Evolutionary conservation across 441 rosid species (phyloP).

Genomic region (Dalechampia spathulata): DNA sequence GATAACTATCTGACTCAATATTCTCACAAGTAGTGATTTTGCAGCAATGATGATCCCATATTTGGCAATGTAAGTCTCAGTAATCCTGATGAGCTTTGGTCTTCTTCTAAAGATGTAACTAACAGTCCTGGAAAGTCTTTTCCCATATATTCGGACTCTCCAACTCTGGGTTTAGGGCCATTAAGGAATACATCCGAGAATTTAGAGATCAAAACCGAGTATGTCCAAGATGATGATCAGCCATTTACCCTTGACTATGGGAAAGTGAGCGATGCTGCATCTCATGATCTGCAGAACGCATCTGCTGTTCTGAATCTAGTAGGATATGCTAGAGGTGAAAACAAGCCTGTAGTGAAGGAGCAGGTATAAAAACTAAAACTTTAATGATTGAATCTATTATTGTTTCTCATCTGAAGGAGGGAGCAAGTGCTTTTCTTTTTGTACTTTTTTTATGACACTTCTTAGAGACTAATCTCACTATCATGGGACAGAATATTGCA

Average conservation of each 20-base stretch:
- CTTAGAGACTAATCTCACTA: slow-evolving; percentile 32
- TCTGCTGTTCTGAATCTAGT: slow-evolving; percentile 22
- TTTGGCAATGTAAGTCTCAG: slow-evolving; percentile 71
- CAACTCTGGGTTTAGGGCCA: slow-evolving; percentile 40
- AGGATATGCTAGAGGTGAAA: slow-evolving; percentile 33
- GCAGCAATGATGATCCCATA: slow-evolving; percentile 89
- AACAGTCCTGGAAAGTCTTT: slow-evolving; percentile 44
- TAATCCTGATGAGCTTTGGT: slow-evolving; percentile 71
- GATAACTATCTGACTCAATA: slow-evolving; percentile 49
- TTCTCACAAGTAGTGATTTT: slow-evolving; percentile 94
- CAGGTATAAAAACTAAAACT: slow-evolving; percentile 43
- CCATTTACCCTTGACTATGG: slow-evolving; percentile 30
- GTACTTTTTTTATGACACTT: slow-evolving; percentile 13
- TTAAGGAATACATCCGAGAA: slow-evolving; percentile 28
- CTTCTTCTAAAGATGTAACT: slow-evolving; percentile 55
- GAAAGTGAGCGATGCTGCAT: slow-evolving; percentile 35
- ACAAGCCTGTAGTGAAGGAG: slow-evolving; percentile 27
- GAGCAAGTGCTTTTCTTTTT: no score
- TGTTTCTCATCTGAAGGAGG: slow-evolving; percentile 6
- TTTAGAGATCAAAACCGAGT: slow-evolving; percentile 42
- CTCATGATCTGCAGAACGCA: slow-evolving; percentile 31
- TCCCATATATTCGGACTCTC: slow-evolving; percentile 42
- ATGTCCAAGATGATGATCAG: slow-evolving; percentile 40
- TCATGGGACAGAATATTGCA: slow-evolving; percentile 18
- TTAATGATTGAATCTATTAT: neutral